Percentiles rank a stretch among this genome's conserved stretches.
Evolutionary conservation across 2,329 filamentous ascomycete species (phyloP).

Genomic region (Stachybotrys chlorohalonatus): DNA sequence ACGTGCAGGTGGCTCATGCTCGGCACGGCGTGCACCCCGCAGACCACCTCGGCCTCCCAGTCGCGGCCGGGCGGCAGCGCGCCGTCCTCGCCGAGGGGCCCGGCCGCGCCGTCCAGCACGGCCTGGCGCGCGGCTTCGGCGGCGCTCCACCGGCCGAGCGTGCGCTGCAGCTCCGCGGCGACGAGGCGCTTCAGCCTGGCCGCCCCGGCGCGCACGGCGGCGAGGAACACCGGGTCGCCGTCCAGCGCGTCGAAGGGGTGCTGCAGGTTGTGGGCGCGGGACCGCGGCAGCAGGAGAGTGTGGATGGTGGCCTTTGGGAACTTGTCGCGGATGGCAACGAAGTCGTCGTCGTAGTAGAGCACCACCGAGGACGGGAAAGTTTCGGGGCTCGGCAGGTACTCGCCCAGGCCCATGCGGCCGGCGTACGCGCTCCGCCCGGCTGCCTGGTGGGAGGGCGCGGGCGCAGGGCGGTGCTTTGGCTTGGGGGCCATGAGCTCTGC

Average conservation of each 20-base stretch:
- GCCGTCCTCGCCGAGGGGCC: conserved; percentile 6
- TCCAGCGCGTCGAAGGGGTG: conserved; percentile 75
- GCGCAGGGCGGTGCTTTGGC: conserved; percentile 18
- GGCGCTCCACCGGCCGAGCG: conserved; percentile 53
- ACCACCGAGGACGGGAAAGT: conserved; percentile 52
- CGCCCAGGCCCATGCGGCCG: conserved; percentile 52
- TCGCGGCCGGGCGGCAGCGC: conserved; percentile 63
- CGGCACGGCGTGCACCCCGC: conserved; percentile 78
- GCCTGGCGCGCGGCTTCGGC: conserved; percentile 55
- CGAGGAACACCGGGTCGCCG: conserved; percentile 57
- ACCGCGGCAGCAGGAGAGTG: conserved; percentile 77
- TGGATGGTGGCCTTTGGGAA: conserved; percentile 84
- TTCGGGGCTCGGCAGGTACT: conserved; percentile 57
- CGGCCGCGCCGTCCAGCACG: conserved; percentile 51
- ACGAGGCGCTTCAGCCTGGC: conserved; percentile 54
- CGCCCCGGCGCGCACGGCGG: conserved; percentile 51
- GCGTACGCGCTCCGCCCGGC: conserved; percentile 26
- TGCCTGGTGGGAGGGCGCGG: conserved; percentile 6
- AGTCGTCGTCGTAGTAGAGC: conserved; percentile 57
- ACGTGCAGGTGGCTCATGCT: conserved; percentile 91
- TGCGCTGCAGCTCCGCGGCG: conserved; percentile 64
- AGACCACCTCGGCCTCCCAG: conserved; percentile 65
- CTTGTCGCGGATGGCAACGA: conserved; percentile 70
- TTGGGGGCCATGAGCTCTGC: conserved; percentile 27
- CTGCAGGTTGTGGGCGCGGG: conserved; percentile 44